Base-by-base conservation (phyloP, 2,329 filamentous ascomycete genomes). In the Alternaria novae-zelandiae region DNA sequence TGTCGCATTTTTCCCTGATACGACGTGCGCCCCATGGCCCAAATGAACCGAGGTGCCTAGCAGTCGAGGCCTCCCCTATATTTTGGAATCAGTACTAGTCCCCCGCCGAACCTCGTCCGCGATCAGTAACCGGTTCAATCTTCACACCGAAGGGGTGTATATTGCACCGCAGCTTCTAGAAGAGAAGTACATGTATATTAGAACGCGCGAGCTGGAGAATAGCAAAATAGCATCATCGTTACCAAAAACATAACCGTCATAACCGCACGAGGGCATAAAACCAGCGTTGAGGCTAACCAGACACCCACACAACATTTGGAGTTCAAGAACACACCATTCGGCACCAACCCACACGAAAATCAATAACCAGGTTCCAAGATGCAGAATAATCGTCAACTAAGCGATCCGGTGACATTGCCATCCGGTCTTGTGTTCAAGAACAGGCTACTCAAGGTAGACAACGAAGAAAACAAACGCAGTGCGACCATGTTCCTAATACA, bases 391-490 rank as follows among this genome's bases (percentile, higher is more conserved):
- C 71, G 17, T 36, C 51, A 26, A 32, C 28, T 51, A 36, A 17
- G 28, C 20, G 59, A 66, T 17, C 64, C 66, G 30, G 65, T 79
- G 26, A 66, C 65, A 44, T 51, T 71, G 25, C 73, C 72, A 49
- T 74, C 68, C 41, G 75, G 76, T 11, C 55, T 78, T 7, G 72
- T 70, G 3, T 73, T 82, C 13, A 74, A 73, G 7, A 81, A 81
- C 36, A 74, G 79, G 17, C 71, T 81, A 4, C 71, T 79, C 12
- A 80, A 81, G 64, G 73, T 74, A 61, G 8, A 82, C 88, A 78
- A 81, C 84, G 5, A 83, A 87, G 51, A 74, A 41, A 70, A 43
- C 71, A 83, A 26, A 78, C 83, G 1, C 86, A 86, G 0, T 81
- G 80, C 12, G 70, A 17, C 20, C 21, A 55, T 55, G 32, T 26